Conservation (phyloP, 371 early-diverging fungal species). For the Coemansia sp. region DNA sequence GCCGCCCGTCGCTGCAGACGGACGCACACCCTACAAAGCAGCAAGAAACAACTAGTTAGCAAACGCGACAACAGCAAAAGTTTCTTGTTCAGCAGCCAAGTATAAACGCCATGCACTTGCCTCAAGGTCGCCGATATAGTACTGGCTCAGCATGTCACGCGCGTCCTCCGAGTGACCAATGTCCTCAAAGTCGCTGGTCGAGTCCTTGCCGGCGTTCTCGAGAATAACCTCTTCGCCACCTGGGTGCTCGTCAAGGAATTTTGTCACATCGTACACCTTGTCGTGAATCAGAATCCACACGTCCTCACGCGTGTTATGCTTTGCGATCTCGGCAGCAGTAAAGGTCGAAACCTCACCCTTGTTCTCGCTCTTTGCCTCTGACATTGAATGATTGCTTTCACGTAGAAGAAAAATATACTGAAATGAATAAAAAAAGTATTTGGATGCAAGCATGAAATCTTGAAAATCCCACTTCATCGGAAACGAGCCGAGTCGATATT, state of each 20-base stretch:
- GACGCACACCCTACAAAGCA: conserved; percentile 31
- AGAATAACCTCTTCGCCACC: conserved; percentile 67
- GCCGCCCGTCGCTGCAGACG: conserved; percentile 10
- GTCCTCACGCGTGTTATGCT: conserved; percentile 85
- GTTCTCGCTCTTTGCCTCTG: conserved; percentile 9
- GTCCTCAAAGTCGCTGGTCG: conserved; percentile 92
- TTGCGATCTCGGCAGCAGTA: conserved; percentile 72
- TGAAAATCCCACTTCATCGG: neutral
- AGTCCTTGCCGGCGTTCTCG: conserved; percentile 75
- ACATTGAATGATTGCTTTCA: conserved; percentile 3
- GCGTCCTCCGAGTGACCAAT: conserved; percentile 95
- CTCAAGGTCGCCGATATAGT: conserved; percentile 74
- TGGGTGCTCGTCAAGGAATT: conserved; percentile 74
- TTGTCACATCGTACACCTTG: conserved; percentile 89
- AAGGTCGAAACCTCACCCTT: conserved; percentile 11
- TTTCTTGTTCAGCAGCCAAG: too few species aligned
- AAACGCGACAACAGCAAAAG: neutral
- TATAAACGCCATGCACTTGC: conserved; percentile 5
- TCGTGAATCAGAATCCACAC: conserved; percentile 95
- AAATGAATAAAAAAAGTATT: conserved; percentile 8
- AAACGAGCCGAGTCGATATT: neutral
- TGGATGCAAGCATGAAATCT: neutral
- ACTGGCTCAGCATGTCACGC: conserved; percentile 69
- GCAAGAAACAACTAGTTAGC: neutral
- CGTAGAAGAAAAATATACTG: conserved; percentile 8